Percentiles rank a stretch among this genome's conserved stretches.
phyloP scores from a whole-genome alignment of 2,329 filamentous ascomycete genomes.

The Claviceps quebecensis region DNA sequence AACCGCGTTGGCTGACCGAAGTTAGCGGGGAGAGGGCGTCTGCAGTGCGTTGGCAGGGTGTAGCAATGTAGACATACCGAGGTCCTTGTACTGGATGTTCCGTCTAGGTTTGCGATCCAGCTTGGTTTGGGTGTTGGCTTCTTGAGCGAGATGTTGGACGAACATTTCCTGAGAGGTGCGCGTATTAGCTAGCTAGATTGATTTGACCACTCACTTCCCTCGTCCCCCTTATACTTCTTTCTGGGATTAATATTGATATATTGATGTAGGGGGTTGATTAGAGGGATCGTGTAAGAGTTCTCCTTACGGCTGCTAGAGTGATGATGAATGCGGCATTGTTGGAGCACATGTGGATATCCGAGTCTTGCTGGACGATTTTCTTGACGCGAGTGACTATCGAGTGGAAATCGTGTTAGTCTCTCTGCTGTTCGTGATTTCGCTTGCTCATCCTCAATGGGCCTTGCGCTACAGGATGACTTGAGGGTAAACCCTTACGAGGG shows the following conservation, averaged over 20 bases:
- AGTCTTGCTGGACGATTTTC: slow-evolving; percentile 82
- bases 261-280: too few species aligned
- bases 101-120: slow-evolving; percentile 82
- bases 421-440: too few species aligned
- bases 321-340: slow-evolving; percentile 93
- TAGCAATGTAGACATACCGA: slow-evolving; percentile 40
- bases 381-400: slow-evolving; percentile 76
- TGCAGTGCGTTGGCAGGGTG: not conserved
- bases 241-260: too few species aligned
- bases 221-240: not conserved
- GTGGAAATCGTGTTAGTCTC: too few species aligned
- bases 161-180: slow-evolving; percentile 64
- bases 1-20: slow-evolving; percentile 58
- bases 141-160: slow-evolving; percentile 76
- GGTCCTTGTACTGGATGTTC: slow-evolving; percentile 91
- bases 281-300: not conserved
- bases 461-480: not conserved
- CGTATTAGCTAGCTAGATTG: not conserved
- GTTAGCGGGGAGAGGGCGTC: not conserved
- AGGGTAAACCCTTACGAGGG: slow-evolving; percentile 45
- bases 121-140: slow-evolving; percentile 78
- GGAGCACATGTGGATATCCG: slow-evolving; percentile 73
- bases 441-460: too few species aligned
- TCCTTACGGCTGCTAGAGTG: slow-evolving; percentile 66
- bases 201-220: not conserved